phyloP scores from a whole-genome alignment of 768 basidiomycete species.

The Mycena galericulata region DNA sequence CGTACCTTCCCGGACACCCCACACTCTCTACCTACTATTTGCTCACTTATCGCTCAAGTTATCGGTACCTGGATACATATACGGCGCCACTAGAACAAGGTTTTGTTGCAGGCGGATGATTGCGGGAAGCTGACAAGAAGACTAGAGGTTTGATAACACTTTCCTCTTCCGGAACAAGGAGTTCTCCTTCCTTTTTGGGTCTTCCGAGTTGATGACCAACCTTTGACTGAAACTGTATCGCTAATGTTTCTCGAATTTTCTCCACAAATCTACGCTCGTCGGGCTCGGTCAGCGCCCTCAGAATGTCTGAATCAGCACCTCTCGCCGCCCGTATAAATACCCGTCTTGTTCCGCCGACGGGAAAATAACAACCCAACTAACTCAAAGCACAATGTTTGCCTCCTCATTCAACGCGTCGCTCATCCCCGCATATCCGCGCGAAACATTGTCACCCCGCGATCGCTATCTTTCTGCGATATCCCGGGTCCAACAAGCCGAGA shows the following conservation, averaged over 20 bases:
- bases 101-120: not conserved
- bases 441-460: not conserved
- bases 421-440: not conserved
- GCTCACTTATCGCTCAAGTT: slow-evolving; percentile 18
- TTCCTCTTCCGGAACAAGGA: not conserved
- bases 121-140: not conserved
- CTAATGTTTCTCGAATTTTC: slow-evolving; percentile 23
- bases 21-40: slow-evolving; percentile 1
- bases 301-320: slow-evolving; percentile 20
- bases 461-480: slow-evolving; percentile 22
- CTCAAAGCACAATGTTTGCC: slow-evolving; percentile 20
- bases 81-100: slow-evolving; percentile 13
- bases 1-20: not conserved
- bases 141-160: not conserved
- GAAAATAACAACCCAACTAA: not conserved
- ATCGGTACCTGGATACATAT: not conserved
- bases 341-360: not conserved
- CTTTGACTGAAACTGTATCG: no score
- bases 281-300: slow-evolving; percentile 23
- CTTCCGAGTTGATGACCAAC: no score
- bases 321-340: slow-evolving; percentile 15
- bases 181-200: not conserved
- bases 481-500: slow-evolving; percentile 15
- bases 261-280: slow-evolving; percentile 18
- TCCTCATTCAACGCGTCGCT: not conserved